Conservation (phyloP, 1,139 yeast species). For the Zygoascus meyerae region DNA sequence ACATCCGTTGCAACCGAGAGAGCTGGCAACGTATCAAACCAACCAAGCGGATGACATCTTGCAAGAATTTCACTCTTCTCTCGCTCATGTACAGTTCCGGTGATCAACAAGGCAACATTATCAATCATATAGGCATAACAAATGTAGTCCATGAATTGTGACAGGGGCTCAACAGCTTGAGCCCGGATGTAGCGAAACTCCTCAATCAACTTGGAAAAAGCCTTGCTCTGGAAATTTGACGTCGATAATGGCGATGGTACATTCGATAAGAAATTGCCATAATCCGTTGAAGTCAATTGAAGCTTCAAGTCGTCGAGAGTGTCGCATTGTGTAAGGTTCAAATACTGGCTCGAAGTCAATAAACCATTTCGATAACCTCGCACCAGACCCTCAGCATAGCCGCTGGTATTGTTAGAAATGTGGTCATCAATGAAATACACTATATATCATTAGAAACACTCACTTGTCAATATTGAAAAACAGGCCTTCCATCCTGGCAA, state of each 20-base stretch:
- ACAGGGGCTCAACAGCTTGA: constrained; percentile 75
- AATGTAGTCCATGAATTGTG: constrained; percentile 82
- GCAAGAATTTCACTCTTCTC: constrained; percentile 80
- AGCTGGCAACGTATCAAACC: constrained; percentile 97
- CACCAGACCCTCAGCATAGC: constrained; percentile 89
- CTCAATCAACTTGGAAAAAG: constrained; percentile 66
- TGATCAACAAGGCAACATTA: constrained; percentile 90
- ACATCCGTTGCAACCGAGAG: constrained; percentile 90
- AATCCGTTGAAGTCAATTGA: constrained; percentile 92
- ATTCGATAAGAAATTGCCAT: constrained; percentile 82
- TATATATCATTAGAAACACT: constrained; percentile 18
- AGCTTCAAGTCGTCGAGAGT: constrained; percentile 87
- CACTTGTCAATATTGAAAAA: constrained; percentile 73
- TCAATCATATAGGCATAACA: constrained; percentile 98
- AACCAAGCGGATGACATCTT: constrained; percentile 94
- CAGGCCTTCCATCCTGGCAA: constrained; percentile 66
- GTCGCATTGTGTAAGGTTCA: constrained; percentile 93
- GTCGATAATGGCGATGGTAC: constrained; percentile 80
- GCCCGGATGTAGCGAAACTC: constrained; percentile 82
- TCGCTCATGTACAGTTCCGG: constrained; percentile 94
- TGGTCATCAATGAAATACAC: not conserved
- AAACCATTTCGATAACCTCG: constrained; percentile 91
- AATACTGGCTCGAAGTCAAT: constrained; percentile 69
- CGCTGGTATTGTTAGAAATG: constrained; percentile 36
- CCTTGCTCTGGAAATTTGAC: constrained; percentile 70